Percentiles rank a stretch among this genome's conserved stretches.
Evolutionary conservation across 2,329 filamentous ascomycete species (phyloP).

Genomic region (Ceratocystiopsis sp.): DNA sequence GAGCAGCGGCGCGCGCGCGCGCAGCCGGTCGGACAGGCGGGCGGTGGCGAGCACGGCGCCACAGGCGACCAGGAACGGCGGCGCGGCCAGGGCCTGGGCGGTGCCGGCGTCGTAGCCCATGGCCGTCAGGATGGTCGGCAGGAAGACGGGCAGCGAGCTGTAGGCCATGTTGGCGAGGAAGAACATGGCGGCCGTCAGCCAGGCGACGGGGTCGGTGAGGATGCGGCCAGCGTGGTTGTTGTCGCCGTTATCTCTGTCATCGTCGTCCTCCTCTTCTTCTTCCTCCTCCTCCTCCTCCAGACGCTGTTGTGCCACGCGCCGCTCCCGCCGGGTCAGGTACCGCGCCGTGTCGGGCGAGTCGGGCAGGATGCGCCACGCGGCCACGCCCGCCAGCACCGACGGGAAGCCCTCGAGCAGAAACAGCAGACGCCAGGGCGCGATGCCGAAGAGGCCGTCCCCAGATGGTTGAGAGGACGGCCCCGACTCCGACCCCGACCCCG

Average conservation of each 20-base stretch:
- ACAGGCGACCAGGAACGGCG: constrained; percentile 67
- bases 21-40: constrained; percentile 49
- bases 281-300: constrained; percentile 31
- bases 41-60: constrained; percentile 54
- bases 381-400: constrained; percentile 54
- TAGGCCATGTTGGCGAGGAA: constrained; percentile 81
- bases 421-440: constrained; percentile 71
- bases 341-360: constrained; percentile 52
- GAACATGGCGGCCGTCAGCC: constrained; percentile 67
- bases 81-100: constrained; percentile 64
- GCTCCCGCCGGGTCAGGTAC: constrained; percentile 46
- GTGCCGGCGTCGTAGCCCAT: constrained; percentile 55
- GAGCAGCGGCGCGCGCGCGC: constrained; percentile 47
- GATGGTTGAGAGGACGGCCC: not conserved
- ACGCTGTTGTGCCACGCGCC: constrained; percentile 53
- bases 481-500: too few species aligned
- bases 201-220: constrained; percentile 49
- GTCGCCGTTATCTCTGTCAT: constrained; percentile 7
- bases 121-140: constrained; percentile 61
- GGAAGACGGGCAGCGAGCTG: constrained; percentile 71
- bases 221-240: constrained; percentile 19
- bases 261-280: constrained; percentile 1
- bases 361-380: constrained; percentile 60
- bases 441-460: constrained; percentile 22
- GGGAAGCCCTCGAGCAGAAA: constrained; percentile 79